These are phyloP conservation scores for Gigaspora rosea DNA, from an alignment of 192 early-diverging fungal species.

Conservation along the genomic window DNA sequence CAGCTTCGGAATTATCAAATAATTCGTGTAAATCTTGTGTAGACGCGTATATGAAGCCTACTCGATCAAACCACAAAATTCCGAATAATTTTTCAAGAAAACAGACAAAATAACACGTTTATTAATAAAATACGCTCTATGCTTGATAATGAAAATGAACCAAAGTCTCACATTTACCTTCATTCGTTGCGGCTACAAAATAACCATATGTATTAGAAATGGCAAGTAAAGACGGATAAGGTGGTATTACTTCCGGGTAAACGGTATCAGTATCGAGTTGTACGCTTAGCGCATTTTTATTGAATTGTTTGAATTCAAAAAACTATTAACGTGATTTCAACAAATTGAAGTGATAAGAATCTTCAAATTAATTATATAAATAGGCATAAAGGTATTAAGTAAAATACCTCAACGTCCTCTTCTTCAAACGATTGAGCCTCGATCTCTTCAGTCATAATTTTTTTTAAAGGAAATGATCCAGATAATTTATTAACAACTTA, in stretches of 20 bases:
- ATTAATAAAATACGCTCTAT: neutral
- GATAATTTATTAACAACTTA: too few relatives aligned
- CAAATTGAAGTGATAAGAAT: neutral
- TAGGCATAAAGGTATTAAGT: too few relatives aligned
- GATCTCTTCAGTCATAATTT: neutral
- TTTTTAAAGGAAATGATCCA: too few relatives aligned
- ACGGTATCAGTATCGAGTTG: neutral
- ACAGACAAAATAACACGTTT: neutral
- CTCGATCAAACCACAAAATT: slow-evolving; percentile 40
- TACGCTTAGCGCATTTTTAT: neutral
- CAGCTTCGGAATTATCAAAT: slow-evolving; percentile 37
- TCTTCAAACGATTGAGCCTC: neutral
- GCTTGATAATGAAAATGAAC: too few relatives aligned
- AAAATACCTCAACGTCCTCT: neutral
- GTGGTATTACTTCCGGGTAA: neutral
- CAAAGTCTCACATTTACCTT: slow-evolving; percentile 43
- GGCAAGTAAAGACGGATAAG: slow-evolving; percentile 37
- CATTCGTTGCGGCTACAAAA: slow-evolving; percentile 62
- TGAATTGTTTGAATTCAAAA: slow-evolving; percentile 28
- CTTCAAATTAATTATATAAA: too few relatives aligned
- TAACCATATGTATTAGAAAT: slow-evolving; percentile 69
- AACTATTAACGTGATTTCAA: neutral
- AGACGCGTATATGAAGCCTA: slow-evolving; percentile 39
- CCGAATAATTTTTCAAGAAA: slow-evolving; percentile 20
- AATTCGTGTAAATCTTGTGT: slow-evolving; percentile 34